Percentiles rank a stretch among this genome's conserved stretches.
Evolutionary conservation across 768 basidiomycete species (phyloP).

Genomic region (Leccinellum albellum): DNA sequence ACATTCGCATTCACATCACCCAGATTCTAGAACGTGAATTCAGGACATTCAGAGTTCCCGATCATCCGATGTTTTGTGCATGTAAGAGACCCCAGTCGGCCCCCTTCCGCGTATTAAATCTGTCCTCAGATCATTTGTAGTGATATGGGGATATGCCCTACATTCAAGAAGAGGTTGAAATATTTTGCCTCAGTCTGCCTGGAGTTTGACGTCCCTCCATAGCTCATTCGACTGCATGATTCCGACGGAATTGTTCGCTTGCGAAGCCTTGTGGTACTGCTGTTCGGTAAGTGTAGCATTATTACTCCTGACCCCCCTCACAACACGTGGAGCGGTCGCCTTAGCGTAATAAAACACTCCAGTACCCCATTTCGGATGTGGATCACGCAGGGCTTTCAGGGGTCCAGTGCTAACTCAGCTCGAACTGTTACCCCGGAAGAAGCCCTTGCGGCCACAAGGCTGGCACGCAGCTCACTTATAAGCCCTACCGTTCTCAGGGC

Average conservation of each 20-base stretch:
- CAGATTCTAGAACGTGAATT: constrained; percentile 23
- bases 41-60: constrained; percentile 10
- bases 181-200: background rate
- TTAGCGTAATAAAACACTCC: constrained; percentile 5
- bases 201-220: background rate
- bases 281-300: constrained; percentile 5
- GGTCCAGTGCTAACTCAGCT: constrained; percentile 13
- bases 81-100: constrained; percentile 19
- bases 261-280: background rate
- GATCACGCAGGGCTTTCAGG: constrained; percentile 15
- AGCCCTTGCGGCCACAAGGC: constrained; percentile 22
- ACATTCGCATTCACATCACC: constrained; percentile 21
- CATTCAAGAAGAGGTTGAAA: background rate
- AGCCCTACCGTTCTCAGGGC: constrained; percentile 14
- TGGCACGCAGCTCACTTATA: constrained; percentile 28
- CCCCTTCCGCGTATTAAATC: background rate
- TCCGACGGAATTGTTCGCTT: background rate
- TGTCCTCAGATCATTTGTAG: background rate
- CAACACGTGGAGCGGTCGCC: constrained; percentile 19
- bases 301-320: background rate
- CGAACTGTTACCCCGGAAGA: constrained; percentile 27
- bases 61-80: constrained; percentile 17
- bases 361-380: constrained; percentile 1
- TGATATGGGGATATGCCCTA: background rate
- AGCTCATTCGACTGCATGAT: background rate